These are phyloP conservation scores for Aspergillus ibericus DNA, from an alignment of 2,329 filamentous ascomycete genomes.

Conservation along the genomic window DNA sequence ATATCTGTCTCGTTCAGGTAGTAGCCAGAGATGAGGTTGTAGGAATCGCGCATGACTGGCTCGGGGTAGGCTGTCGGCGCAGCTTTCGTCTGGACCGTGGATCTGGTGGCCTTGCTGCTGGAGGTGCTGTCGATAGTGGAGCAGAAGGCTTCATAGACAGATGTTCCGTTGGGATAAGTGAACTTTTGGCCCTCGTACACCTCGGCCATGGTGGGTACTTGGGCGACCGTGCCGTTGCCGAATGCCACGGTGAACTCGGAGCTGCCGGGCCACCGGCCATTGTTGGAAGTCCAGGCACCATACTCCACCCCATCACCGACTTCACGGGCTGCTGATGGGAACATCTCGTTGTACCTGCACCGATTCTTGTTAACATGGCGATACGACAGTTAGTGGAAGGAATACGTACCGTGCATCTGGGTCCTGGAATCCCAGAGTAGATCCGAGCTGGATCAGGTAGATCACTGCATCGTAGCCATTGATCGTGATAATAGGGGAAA, in stretches of 20 bases:
- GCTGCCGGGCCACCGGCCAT: neutral
- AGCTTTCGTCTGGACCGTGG: neutral
- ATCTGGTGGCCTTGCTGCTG: neutral
- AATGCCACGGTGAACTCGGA: neutral
- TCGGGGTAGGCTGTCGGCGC: constrained; percentile 8
- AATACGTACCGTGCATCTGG: constrained; percentile 54
- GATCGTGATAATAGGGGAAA: constrained; percentile 56
- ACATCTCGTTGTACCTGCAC: neutral
- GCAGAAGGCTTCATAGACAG: neutral
- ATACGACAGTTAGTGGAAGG: neutral
- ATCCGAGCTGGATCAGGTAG: constrained; percentile 47
- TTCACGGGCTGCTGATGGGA: neutral
- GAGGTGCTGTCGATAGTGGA: constrained; percentile 6
- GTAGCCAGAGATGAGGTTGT: constrained; percentile 46
- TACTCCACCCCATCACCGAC: neutral
- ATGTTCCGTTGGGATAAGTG: too few species aligned
- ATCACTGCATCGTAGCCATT: constrained; percentile 57
- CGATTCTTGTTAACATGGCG: neutral
- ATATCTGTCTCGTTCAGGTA: constrained; percentile 44
- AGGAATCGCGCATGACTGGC: constrained; percentile 10
- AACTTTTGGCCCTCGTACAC: too few species aligned
- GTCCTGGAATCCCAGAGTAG: constrained; percentile 49
- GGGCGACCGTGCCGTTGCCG: too few species aligned
- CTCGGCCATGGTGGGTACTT: too few species aligned
- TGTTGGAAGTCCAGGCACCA: neutral